Conservation (phyloP, 2,329 filamentous ascomycete species). For the Rugonectria rugulosa region DNA sequence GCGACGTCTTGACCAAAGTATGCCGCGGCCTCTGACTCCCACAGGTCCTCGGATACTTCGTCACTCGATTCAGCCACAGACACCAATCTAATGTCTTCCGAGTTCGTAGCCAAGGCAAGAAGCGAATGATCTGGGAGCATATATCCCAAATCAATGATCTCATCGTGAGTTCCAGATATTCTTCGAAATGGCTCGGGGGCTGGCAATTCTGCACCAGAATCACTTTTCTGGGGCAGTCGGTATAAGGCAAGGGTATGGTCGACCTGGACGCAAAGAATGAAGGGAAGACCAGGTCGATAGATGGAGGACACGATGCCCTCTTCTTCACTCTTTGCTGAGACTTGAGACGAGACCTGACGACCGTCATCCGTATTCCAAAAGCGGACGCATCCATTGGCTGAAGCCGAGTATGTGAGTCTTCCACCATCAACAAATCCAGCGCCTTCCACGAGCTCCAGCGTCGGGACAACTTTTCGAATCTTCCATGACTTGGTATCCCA, state of each 20-base stretch:
- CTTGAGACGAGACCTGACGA: slow-evolving; percentile 79
- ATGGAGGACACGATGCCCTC: slow-evolving; percentile 77
- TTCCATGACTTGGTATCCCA: slow-evolving; percentile 93
- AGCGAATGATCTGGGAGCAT: slow-evolving; percentile 81
- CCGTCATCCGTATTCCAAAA: slow-evolving; percentile 84
- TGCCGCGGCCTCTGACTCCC: slow-evolving; percentile 43
- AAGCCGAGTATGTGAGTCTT: slow-evolving; percentile 80
- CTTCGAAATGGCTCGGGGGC: slow-evolving; percentile 68
- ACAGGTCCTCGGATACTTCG: slow-evolving; percentile 28
- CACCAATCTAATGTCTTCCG: slow-evolving; percentile 89
- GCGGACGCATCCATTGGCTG: slow-evolving; percentile 81
- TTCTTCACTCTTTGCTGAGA: slow-evolving; percentile 65
- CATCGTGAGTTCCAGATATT: slow-evolving; percentile 96
- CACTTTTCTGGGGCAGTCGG: slow-evolving; percentile 52
- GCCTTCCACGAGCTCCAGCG: slow-evolving; percentile 84
- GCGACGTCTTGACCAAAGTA: slow-evolving; percentile 93
- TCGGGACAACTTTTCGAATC: slow-evolving; percentile 78
- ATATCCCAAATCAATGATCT: slow-evolving; percentile 94
- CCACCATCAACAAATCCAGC: slow-evolving; percentile 80
- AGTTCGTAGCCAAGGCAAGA: slow-evolving; percentile 91
- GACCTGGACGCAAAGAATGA: slow-evolving; percentile 82
- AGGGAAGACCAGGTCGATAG: slow-evolving; percentile 69
- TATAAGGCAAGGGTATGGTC: slow-evolving; percentile 89
- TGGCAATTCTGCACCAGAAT: slow-evolving; percentile 43
- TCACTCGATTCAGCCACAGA: slow-evolving; percentile 63